Evolutionary conservation across 2,329 filamentous ascomycete genomes (phyloP).

Genomic region (Domatiomyces globalis): DNA sequence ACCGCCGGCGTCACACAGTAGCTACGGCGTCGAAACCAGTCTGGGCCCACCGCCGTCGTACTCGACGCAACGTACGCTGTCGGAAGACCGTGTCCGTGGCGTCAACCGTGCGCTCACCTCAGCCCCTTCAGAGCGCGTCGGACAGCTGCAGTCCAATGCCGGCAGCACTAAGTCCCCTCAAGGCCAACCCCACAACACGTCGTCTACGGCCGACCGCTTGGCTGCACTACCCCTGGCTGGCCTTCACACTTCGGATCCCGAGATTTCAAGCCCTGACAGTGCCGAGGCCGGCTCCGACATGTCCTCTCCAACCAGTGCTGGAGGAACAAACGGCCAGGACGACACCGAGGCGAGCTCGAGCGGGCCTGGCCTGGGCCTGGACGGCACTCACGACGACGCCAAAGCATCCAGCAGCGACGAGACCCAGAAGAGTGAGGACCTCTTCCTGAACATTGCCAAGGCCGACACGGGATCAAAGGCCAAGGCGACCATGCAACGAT

Average conservation of each 20-base stretch:
- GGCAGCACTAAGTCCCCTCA: not conserved
- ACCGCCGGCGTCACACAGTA: slow-evolving; percentile 35
- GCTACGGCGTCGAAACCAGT: slow-evolving; percentile 37
- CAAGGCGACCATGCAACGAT: slow-evolving; percentile 10
- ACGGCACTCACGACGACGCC: slow-evolving; percentile 16
- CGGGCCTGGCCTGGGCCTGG: not conserved
- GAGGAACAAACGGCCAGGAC: not conserved
- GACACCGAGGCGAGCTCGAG: not conserved
- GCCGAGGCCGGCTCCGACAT: not conserved
- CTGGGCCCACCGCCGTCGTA: slow-evolving; percentile 38
- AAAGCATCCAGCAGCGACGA: slow-evolving; percentile 26
- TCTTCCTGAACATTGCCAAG: slow-evolving; percentile 35
- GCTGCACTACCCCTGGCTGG: not conserved
- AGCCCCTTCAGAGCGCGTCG: not conserved
- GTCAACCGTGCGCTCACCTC: slow-evolving; percentile 2
- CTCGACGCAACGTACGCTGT: slow-evolving; percentile 31
- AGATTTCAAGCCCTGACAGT: not conserved
- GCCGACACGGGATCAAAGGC: slow-evolving; percentile 21
- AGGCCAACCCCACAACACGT: not conserved
- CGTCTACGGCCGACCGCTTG: not conserved
- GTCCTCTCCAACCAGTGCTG: not conserved
- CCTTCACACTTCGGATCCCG: not conserved
- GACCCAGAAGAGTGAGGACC: slow-evolving; percentile 28
- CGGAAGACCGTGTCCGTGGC: slow-evolving; percentile 22
- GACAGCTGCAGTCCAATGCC: not conserved